phyloP scores from a whole-genome alignment of 805 yeast species.

The Metschnikowia bowlesiae region DNA sequence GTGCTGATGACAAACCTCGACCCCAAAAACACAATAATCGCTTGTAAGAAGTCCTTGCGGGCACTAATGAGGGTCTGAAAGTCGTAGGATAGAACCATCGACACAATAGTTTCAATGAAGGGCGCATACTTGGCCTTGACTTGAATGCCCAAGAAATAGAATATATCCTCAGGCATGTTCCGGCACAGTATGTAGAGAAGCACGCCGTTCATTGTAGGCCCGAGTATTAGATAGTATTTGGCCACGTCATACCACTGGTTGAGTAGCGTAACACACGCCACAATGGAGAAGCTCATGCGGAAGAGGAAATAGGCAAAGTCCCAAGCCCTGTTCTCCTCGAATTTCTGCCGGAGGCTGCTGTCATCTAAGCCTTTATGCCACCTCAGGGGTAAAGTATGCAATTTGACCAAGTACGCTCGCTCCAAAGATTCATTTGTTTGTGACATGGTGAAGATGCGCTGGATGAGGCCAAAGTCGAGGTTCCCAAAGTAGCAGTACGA shows the following conservation, averaged over 20 bases:
- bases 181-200: constrained; percentile 47
- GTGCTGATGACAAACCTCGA: constrained; percentile 15
- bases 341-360: constrained; percentile 15
- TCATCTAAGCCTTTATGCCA: constrained; percentile 14
- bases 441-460: constrained; percentile 18
- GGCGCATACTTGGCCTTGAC: constrained; percentile 44
- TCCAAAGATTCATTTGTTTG: constrained; percentile 24
- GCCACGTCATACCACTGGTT: constrained; percentile 14
- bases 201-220: constrained; percentile 33
- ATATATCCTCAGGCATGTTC: constrained; percentile 37
- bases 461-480: constrained; percentile 20
- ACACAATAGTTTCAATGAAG: constrained; percentile 14
- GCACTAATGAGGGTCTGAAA: constrained; percentile 5
- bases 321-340: constrained; percentile 19
- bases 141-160: constrained; percentile 39
- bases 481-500: constrained; percentile 32
- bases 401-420: constrained; percentile 16
- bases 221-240: constrained; percentile 25
- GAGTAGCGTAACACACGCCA: constrained; percentile 15
- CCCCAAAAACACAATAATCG: constrained; percentile 4
- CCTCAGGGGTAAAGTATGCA: constrained; percentile 21
- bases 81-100: constrained; percentile 11
- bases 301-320: constrained; percentile 31
- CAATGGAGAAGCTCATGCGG: constrained; percentile 23
- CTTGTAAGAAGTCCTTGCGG: constrained; percentile 1